These are phyloP conservation scores for Closterium sp. DNA, from an alignment of 139 green algal species.

Conservation along the genomic window DNA sequence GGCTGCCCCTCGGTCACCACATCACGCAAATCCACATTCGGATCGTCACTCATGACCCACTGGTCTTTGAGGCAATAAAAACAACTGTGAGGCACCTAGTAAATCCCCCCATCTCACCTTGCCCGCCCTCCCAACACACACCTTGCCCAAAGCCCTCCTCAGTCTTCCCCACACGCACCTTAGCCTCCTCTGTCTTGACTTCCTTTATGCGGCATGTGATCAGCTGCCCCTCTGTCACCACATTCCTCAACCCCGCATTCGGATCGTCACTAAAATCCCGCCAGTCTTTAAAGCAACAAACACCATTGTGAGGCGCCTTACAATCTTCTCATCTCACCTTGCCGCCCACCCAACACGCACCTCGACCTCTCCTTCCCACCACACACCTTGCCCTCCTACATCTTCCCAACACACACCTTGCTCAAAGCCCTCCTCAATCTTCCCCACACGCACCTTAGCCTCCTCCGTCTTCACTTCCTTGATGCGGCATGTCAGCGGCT, in stretches of 20 bases:
- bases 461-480: slow-evolving; percentile 24
- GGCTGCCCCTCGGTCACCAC: slow-evolving; percentile 4
- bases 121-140: too few species aligned
- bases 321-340: too few species aligned
- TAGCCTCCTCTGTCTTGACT: background rate
- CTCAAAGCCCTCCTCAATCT: too few species aligned
- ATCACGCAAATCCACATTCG: background rate
- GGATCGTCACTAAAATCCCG: slow-evolving; percentile 27
- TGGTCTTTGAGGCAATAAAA: background rate
- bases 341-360: too few species aligned
- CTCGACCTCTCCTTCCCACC: too few species aligned
- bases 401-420: too few species aligned
- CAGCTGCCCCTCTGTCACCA: slow-evolving; percentile 5
- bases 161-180: background rate
- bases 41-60: slow-evolving; percentile 22
- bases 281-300: background rate
- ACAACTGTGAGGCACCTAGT: too few species aligned
- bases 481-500: slow-evolving; percentile 28
- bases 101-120: too few species aligned
- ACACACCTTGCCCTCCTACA: too few species aligned
- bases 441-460: too few species aligned
- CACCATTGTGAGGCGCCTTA: too few species aligned
- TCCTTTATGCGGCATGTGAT: slow-evolving; percentile 32
- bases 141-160: too few species aligned
- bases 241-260: background rate